Base-by-base conservation (phyloP, 2,329 filamentous ascomycete species). In the Trichoderma citrinoviride region DNA sequence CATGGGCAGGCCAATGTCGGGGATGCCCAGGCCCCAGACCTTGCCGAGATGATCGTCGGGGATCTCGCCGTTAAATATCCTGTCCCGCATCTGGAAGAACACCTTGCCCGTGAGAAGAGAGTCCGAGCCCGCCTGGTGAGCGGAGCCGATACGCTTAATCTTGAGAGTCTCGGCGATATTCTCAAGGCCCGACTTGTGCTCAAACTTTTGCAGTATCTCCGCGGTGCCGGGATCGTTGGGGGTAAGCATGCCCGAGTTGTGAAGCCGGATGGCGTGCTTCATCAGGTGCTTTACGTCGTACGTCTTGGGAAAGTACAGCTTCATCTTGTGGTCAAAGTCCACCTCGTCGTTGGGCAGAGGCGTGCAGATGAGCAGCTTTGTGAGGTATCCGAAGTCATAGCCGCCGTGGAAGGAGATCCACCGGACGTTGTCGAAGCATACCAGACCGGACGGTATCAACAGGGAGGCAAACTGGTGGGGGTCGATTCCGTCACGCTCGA, bases 401-500 rank as follows among this genome's bases (percentile, higher is more conserved):
- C 94, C 95, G 29, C 92, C 95, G 77, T 99, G 95, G 79, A 98
- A 98, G 4, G 92, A 96, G 68, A 99, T 91, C 95, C 95, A 99
- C 75, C 92, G 90, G 63, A 97, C 91, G 65, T 96, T 88, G 44
- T 95, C 89, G 69, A 91, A 87, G 72, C 95, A 90, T 14, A 96
- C 92, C 52, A 99, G 84, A 8, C 95, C 95, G 1, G 95, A 98
- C 55, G 91, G 93, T 64, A 96, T 96, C 67, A 99, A 84, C 29
- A 97, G 83, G 1, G 93, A 87, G 4, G 93, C 95, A 73, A 99
- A 99, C 61, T 93, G 89, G 67, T 89, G 85, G 1, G 93, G 92
- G 68, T 97, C 91, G 72, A 99, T 98, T 44, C 95, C 95, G 70
- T 95, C 91, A 66, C 90, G 89, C 63, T 94, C 90, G 68, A 97